Conservation (phyloP, 345 rosid species). For the Euphorbia pulcherrima region DNA sequence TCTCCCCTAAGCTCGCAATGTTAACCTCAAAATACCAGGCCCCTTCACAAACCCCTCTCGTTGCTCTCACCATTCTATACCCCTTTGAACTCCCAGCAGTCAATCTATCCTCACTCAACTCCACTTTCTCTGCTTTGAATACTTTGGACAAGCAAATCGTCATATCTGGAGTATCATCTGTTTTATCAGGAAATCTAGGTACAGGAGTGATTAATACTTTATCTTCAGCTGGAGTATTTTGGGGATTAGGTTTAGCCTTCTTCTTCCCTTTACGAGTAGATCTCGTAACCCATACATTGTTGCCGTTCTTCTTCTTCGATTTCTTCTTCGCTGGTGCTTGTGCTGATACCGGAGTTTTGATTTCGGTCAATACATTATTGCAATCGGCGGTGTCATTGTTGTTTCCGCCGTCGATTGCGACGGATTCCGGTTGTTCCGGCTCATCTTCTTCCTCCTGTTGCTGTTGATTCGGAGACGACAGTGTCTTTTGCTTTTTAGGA, state of each 20-base stretch:
- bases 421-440: conserved; percentile 11
- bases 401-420: conserved; percentile 10
- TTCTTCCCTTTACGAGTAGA: conserved; percentile 92
- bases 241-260: conserved; percentile 63
- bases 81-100: conserved; percentile 89
- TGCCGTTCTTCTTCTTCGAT: conserved; percentile 75
- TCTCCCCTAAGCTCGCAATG: conserved; percentile 69
- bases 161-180: conserved; percentile 65
- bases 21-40: conserved; percentile 96
- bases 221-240: conserved; percentile 58
- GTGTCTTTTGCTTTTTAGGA: conserved; percentile 60
- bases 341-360: conserved; percentile 7
- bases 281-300: conserved; percentile 78
- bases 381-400: conserved; percentile 10
- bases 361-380: conserved; percentile 3
- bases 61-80: conserved; percentile 93
- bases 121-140: conserved; percentile 95
- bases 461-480: conserved; percentile 37
- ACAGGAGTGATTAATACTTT: conserved; percentile 68
- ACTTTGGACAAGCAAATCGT: conserved; percentile 76
- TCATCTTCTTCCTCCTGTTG: conserved; percentile 4
- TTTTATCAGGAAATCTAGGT: conserved; percentile 73
- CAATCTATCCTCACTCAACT: conserved; percentile 73
- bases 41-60: conserved; percentile 89
- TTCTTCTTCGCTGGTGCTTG: conserved; percentile 40